Conservation (phyloP, 768 basidiomycete genomes). For the Porpolomopsis calyptriformis region DNA sequence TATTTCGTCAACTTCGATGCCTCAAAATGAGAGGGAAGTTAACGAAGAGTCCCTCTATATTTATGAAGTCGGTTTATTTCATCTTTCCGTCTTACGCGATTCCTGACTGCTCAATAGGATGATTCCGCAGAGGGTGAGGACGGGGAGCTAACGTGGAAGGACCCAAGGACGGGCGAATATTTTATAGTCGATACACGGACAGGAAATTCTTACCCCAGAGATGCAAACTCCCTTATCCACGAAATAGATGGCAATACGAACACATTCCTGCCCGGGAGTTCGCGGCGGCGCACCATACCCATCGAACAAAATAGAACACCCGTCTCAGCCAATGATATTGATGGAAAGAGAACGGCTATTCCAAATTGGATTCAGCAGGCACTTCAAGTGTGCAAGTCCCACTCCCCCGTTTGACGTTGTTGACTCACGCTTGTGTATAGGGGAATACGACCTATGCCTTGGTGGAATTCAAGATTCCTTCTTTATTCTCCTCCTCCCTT, state of each 20-base stretch:
- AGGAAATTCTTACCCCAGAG: constrained; percentile 48
- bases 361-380: constrained; percentile 61
- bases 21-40: constrained; percentile 9
- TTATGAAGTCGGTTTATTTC: constrained; percentile 1
- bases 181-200: constrained; percentile 59
- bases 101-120: constrained; percentile 8
- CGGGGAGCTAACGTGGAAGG: constrained; percentile 43
- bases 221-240: constrained; percentile 7
- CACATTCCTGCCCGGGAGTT: constrained; percentile 5
- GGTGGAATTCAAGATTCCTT: constrained; percentile 9
- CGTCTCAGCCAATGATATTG: not conserved
- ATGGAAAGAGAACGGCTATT: constrained; percentile 17
- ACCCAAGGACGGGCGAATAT: constrained; percentile 47
- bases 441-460: constrained; percentile 46
- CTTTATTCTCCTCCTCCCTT: constrained; percentile 1
- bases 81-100: constrained; percentile 6
- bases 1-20: constrained; percentile 3
- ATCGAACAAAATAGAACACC: not conserved
- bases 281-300: constrained; percentile 11
- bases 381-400: constrained; percentile 46
- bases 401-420: constrained; percentile 10
- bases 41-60: constrained; percentile 3
- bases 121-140: constrained; percentile 15
- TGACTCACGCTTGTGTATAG: constrained; percentile 20
- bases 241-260: not conserved